Evolutionary conservation across 2,329 filamentous ascomycete species (phyloP).

Genomic region (Leptoxyphium fumago): DNA sequence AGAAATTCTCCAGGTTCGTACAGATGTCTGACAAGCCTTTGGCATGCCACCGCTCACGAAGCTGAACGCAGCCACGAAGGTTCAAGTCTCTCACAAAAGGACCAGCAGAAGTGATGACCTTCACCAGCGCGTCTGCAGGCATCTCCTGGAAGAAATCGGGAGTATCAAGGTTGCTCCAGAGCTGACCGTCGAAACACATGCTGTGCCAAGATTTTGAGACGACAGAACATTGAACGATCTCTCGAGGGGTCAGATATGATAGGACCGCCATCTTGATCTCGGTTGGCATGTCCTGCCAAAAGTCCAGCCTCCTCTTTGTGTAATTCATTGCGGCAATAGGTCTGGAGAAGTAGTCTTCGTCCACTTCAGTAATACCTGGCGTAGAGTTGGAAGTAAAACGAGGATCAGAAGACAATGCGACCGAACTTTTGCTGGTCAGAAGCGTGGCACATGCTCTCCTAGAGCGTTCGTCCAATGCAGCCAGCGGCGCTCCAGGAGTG

Average conservation of each 20-base stretch:
- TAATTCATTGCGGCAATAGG: slow-evolving; percentile 13
- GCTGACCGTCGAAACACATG: slow-evolving; percentile 84
- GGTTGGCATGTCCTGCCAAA: slow-evolving; percentile 68
- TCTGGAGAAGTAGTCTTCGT: slow-evolving; percentile 33
- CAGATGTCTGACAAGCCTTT: slow-evolving; percentile 72
- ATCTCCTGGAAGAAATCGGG: slow-evolving; percentile 81
- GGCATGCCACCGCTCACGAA: slow-evolving; percentile 64
- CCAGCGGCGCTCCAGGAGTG: slow-evolving; percentile 28
- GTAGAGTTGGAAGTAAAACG: slow-evolving; percentile 29
- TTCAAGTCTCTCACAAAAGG: slow-evolving; percentile 87
- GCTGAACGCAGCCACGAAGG: slow-evolving; percentile 76
- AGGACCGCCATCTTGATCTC: slow-evolving; percentile 73
- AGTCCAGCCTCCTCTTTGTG: slow-evolving; percentile 37
- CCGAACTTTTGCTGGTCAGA: slow-evolving; percentile 35
- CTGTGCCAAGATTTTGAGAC: slow-evolving; percentile 67
- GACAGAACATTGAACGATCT: slow-evolving; percentile 63
- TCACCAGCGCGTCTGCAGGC: slow-evolving; percentile 65
- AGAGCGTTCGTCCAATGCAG: slow-evolving; percentile 37
- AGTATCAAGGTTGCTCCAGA: slow-evolving; percentile 70
- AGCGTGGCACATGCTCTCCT: slow-evolving; percentile 40
- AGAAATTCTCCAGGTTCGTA: slow-evolving; percentile 73
- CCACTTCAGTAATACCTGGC: slow-evolving; percentile 21
- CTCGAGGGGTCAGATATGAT: slow-evolving; percentile 59
- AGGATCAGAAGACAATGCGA: slow-evolving; percentile 50
- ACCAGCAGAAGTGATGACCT: slow-evolving; percentile 71